Percentiles rank a stretch among this genome's conserved stretches.
Evolutionary conservation across 2,329 filamentous ascomycete species (phyloP).

Genomic region (Neonectria neomacrospora): DNA sequence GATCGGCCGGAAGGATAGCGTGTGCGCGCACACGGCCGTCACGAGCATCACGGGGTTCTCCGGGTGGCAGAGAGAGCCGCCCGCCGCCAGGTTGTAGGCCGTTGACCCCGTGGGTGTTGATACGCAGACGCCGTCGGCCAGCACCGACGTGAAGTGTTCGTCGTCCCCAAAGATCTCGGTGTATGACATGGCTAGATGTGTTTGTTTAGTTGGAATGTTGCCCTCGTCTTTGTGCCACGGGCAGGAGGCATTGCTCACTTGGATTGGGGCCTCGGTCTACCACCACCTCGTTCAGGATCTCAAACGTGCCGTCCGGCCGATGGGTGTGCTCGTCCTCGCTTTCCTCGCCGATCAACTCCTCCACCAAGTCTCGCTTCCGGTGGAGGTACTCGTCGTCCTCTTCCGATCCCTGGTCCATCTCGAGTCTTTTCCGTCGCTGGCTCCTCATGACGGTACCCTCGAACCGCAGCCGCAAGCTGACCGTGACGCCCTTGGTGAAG

Average conservation of each 20-base stretch:
- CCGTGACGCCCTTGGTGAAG: conserved; percentile 85
- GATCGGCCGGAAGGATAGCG: conserved; percentile 94
- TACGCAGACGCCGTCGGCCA: conserved; percentile 92
- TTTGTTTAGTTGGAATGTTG: conserved; percentile 5
- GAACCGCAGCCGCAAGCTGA: conserved; percentile 88
- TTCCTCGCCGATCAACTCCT: conserved; percentile 90
- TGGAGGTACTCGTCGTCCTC: conserved; percentile 53
- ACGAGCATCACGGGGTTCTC: conserved; percentile 97
- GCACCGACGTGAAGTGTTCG: conserved; percentile 92
- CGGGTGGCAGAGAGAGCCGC: conserved; percentile 93
- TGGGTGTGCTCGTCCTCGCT: conserved; percentile 87
- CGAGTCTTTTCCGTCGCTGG: conserved; percentile 57
- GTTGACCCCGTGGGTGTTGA: conserved; percentile 95
- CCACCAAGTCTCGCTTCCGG: conserved; percentile 76
- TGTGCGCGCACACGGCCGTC: conserved; percentile 94
- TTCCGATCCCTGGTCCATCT: conserved; percentile 41
- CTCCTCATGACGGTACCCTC: conserved; percentile 94
- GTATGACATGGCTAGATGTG: conserved; percentile 79
- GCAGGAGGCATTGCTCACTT: conserved; percentile 65
- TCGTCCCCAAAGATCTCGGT: conserved; percentile 95
- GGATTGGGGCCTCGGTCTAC: conserved; percentile 93
- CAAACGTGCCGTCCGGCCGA: conserved; percentile 82
- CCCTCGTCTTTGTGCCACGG: conserved; percentile 15
- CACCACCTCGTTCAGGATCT: conserved; percentile 97
- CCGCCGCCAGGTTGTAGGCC: conserved; percentile 94